Base-by-base conservation (phyloP, 2,329 filamentous ascomycete genomes). In the Aspergillus flavus region DNA sequence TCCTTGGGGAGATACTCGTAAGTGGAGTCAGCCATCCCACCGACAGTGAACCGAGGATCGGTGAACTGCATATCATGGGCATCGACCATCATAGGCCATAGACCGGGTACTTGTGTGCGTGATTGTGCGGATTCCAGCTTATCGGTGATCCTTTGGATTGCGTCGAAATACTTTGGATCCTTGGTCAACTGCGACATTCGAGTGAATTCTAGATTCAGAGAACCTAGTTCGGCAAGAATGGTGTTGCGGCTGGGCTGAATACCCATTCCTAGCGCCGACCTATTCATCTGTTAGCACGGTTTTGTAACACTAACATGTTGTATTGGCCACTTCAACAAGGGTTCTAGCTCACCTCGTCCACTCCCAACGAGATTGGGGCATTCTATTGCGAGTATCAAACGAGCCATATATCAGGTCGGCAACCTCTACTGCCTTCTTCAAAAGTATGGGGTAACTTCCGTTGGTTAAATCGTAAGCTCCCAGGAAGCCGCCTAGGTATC, bases 301-400 rank as follows among this genome's bases (percentile, higher is more conserved):
- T 48, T 36, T 26, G 50, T 43, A 28, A 10, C 19, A 32, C n/a
- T 23, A 16, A 21, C n/a, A 39, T 28, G 12, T 12, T 16, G 28
- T 12, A 16, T n/a, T 23, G 52, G 21, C n/a, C 9, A 23, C 26
- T 54, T n/a, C n/a, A 36, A 32, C 34, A 6, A 28, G 53, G 43
- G 52, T 32, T 41, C 55, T 60, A 56, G 32, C 79, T 71, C 73
- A 86, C 68, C 89, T 91, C 73, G 87, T 86, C 91, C 91, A 97
- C 66, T 86, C 81, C 80, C 94, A 96, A 75, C 90, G 92, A 9
- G 93, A 84, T 14, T 93, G 81, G 2, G 94, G 94, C 92, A 98
- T 96, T 68, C 93, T 88, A 75, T 98, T 97, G 1, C 93, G 93
- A 1, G 94, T 98, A 76, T 96, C 93, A 72, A 96, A 96, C 2